phyloP scores from a whole-genome alignment of 495 filamentous ascomycete genomes.

The Rostrohypoxylon terebratum region DNA sequence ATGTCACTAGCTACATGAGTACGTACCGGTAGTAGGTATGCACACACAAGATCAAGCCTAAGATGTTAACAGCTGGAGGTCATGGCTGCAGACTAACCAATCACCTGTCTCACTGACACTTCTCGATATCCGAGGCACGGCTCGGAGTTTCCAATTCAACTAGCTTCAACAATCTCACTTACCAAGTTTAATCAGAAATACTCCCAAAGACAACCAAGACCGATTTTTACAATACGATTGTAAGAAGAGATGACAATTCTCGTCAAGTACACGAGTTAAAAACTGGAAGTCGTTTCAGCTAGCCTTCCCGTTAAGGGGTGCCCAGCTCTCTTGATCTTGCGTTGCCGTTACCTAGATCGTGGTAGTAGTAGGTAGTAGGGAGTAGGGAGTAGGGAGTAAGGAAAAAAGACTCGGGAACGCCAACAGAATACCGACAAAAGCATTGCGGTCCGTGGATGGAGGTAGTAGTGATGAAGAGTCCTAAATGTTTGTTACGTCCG shows the following conservation, averaged over 20 bases:
- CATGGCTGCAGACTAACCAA: background rate
- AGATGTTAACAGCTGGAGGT: no score
- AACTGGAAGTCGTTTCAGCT: background rate
- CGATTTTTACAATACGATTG: background rate
- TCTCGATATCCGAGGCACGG: constrained; percentile 34
- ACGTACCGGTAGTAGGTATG: background rate
- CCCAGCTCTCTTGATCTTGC: constrained; percentile 1
- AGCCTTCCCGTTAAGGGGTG: background rate
- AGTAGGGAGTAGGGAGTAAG: no score
- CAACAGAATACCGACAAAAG: background rate
- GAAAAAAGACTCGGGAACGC: background rate
- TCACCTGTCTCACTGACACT: background rate
- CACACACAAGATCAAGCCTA: background rate
- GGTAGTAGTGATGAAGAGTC: background rate
- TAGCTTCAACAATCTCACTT: background rate
- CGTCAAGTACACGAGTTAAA: constrained; percentile 5
- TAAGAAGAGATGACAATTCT: background rate
- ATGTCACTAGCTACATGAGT: background rate
- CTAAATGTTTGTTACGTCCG: background rate
- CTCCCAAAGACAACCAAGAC: background rate
- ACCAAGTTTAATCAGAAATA: constrained; percentile 17
- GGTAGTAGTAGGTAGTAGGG: no score
- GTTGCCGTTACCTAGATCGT: background rate
- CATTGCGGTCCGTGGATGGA: background rate
- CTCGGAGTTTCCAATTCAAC: constrained; percentile 30